Base-by-base conservation (phyloP, 2,329 filamentous ascomycete genomes). In the Cercospora sp. region DNA sequence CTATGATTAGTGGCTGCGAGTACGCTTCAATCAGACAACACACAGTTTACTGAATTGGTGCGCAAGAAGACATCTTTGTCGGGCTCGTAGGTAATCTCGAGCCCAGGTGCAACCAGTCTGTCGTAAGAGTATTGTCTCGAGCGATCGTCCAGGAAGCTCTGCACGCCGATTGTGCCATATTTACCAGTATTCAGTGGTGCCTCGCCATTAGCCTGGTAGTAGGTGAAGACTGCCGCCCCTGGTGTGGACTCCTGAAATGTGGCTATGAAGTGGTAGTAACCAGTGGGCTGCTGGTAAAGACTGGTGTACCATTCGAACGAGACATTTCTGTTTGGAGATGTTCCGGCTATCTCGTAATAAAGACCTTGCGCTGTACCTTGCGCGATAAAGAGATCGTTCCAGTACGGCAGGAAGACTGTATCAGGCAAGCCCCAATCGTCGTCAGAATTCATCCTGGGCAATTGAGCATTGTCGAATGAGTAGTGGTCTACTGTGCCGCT, bases 361-460 rank as follows among this genome's bases (percentile, higher is more conserved):
- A 74, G 67, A 16, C 72, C 72, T 20, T 73, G 68, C 2, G 65
- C 36, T 5, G 68, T 70, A 55, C 68, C 67, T 23, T 64, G 58
- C 36, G 64, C 62, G 8, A 74, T 65, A 58, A 69, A 69, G 3
- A 72, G 65, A 55, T 75, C 73, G 23, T 72, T 66, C 71, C 70
- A 74, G 63, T 70, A 72, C 1, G 72, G 67, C n/a, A 68, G 33
- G 28, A 64, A 67, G 33, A 36, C 63, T 26, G 59, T 68, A 33
- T 65, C 63, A 26, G 63, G 63, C 5, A 65, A 57, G 16, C 63
- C 58, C 23, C 28, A 60, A n/a, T 60, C 63, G 18, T 64, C 62
- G 33, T 64, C 30, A 20, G 45, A 33, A 20, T 64, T 64, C 48
- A 64, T 57, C 33, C 62, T 36, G n/a, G 63, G 63, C 13, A 65